Base-by-base conservation (phyloP, 371 early-diverging fungal genomes). In the Lichtheimia ornata region DNA sequence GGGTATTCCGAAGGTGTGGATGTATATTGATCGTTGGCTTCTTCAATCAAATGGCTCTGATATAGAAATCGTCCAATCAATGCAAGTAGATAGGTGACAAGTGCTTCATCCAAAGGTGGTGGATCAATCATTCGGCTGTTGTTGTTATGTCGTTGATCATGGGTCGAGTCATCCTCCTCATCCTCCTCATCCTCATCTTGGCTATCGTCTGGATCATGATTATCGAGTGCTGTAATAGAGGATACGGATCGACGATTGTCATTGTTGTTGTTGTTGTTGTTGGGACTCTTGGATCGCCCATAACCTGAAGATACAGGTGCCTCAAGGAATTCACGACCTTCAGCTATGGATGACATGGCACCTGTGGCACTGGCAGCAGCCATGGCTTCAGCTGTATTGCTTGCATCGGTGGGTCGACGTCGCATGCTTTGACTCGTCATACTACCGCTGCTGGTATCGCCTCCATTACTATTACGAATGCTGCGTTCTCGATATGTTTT, bases 51-150 rank as follows among this genome's bases (percentile, higher is more conserved):
- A 40, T 78, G 74, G 50, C 67, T 72, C 43, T 77, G 78, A 50
- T 85, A 76, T 41, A 93, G 77, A 71, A 88, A 91, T 52, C 85
- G 74, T 14, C 84, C 76, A 59, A 91, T 67, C 28, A 88, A 70
- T 20, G 76, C 77, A 20, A 92, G 73, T 6, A 91, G 72, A 60
- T 80, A 89, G 45, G 84, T 82, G 2, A 87, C 89, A 0, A 92
- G 70, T 2, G 74, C 66, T 35, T 91, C 91, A 42, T 92, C 92
- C 28, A 92, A 64, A 47, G 91, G 84, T 6, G 91, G 91, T 17
- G 88, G 89, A 61, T 88, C 91, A 18, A 75, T 27, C 2, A 50
- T 47, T 12, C 22, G 22, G 9, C 35, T 47, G 47, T 47, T 47
- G n/a, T 9, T 18, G n/a, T n/a, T 47, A 18, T 22, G 47, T 22